Evolutionary conservation across 768 basidiomycete genomes (phyloP).

Genomic region (Boletales sp.): DNA sequence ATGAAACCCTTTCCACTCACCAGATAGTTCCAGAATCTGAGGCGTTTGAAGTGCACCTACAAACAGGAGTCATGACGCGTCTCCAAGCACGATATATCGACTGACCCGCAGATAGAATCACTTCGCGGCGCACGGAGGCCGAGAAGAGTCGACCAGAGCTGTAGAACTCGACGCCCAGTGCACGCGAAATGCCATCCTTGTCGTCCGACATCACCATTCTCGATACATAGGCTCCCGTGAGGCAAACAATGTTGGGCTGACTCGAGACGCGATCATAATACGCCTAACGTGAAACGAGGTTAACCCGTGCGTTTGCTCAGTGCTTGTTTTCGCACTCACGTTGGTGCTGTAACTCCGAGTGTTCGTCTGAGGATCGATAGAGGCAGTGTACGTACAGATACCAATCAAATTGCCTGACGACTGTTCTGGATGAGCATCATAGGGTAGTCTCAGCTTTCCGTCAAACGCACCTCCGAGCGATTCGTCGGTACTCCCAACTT

Average conservation of each 20-base stretch:
- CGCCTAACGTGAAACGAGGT: too few species aligned
- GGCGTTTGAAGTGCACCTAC: conserved; percentile 31
- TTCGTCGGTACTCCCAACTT: too few species aligned
- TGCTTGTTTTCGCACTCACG: too few species aligned
- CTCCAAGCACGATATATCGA: neutral
- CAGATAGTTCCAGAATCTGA: conserved; percentile 28
- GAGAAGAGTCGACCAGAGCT: conserved; percentile 14
- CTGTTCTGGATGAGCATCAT: too few species aligned
- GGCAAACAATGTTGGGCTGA: conserved; percentile 16
- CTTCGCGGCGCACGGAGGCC: neutral
- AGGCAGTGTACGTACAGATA: too few species aligned
- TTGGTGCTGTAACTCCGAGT: too few species aligned
- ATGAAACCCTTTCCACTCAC: neutral
- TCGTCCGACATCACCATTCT: conserved; percentile 14
- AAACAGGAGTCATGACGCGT: neutral
- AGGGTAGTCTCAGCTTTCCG: too few species aligned
- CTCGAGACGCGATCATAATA: too few species aligned
- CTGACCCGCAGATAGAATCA: conserved; percentile 9
- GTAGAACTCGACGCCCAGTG: conserved; percentile 21
- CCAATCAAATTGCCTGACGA: too few species aligned
- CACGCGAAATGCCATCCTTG: neutral
- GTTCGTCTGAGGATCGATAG: too few species aligned
- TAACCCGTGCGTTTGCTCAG: too few species aligned
- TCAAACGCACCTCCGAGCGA: too few species aligned
- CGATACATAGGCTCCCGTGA: conserved; percentile 25